A percentile compares a stretch with the other conserved stretches of the same genome.
Conservation (phyloP, 805 yeast genomes). For the Myxozyma melibiosi region DNA sequence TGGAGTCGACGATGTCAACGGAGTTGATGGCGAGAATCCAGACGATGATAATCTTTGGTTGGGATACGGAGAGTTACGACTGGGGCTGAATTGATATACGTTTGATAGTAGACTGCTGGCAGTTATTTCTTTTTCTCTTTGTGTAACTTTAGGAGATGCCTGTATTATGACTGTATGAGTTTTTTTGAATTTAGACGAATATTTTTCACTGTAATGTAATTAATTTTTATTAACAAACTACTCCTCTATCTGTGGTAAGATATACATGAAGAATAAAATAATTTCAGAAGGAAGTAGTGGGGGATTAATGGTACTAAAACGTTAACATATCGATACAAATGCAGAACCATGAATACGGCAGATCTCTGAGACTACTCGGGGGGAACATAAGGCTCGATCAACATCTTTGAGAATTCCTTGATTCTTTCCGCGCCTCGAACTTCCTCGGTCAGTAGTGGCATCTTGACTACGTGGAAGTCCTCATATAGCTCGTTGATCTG, state of each 20-base stretch:
- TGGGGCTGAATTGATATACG: conserved; percentile 1
- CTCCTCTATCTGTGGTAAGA: not conserved
- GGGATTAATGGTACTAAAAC: too few species aligned
- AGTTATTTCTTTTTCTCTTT: conserved; percentile 65
- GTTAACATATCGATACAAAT: too few species aligned
- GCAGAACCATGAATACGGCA: too few species aligned
- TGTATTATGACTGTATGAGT: too few species aligned
- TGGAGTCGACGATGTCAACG: conserved; percentile 94
- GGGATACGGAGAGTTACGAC: conserved; percentile 10
- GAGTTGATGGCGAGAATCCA: conserved; percentile 59
- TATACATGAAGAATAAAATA: not conserved
- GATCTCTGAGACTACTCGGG: too few species aligned
- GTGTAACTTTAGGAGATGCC: conserved; percentile 71
- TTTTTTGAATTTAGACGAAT: too few species aligned
- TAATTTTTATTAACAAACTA: too few species aligned
- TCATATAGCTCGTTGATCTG: conserved; percentile 96
- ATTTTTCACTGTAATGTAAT: too few species aligned
- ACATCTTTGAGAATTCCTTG: conserved; percentile 77
- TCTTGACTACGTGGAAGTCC: conserved; percentile 93
- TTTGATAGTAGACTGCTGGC: too few species aligned
- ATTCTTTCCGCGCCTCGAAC: conserved; percentile 90
- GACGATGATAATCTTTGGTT: conserved; percentile 53
- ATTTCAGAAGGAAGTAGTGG: too few species aligned
- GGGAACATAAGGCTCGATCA: conserved; percentile 47
- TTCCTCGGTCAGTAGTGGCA: conserved; percentile 94